Base-by-base conservation (phyloP, 169 alveolate species). In the Cryptosporidium felis region DNA sequence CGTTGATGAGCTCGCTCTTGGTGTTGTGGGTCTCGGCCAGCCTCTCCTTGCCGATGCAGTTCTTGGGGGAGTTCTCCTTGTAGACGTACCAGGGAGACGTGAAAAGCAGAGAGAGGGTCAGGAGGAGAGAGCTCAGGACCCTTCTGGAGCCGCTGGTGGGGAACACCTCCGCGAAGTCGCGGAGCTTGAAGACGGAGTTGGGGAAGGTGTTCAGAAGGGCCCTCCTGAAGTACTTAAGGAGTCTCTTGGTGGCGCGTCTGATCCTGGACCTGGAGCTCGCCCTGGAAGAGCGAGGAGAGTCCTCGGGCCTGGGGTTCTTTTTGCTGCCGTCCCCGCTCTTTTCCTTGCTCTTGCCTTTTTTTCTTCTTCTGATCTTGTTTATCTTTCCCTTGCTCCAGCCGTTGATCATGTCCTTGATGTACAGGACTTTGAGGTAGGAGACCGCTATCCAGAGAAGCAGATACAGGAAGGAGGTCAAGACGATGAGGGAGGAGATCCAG, bases 1-100 rank as follows among this genome's bases (percentile, higher is more conserved):
- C 65, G n/a, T 74, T 74, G 23, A 74, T 14, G 9, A 49, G 26
- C 32, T 49, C 40, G 21, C 67, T 74, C 21, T 53, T 53, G 14
- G 51, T 36, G 28, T n/a, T n/a, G n/a, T n/a, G n/a, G n/a, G n/a
- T n/a, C n/a, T n/a, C n/a, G n/a, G n/a, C n/a, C n/a, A n/a, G n/a
- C n/a, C n/a, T n/a, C n/a, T n/a, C n/a, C n/a, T n/a, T n/a, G n/a
- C n/a, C n/a, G n/a, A n/a, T n/a, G n/a, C n/a, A n/a, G n/a, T 32
- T n/a, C 23, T 53, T 34, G 18, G 18, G 9, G 63, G 23, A 28
- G 18, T 56, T 18, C 10, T 56, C 63, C 9, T 74, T 40, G 12
- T 74, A 74, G n/a, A 74, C 40, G 56, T 53, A 74, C 85, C 85
- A 74, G 21, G 85, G 85, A 21, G 85, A 74, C 0, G 74, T 74